A percentile compares a stretch with the other conserved stretches of the same genome.
Conservation (phyloP, 1,139 yeast genomes). For the Eremothecium coryli region DNA sequence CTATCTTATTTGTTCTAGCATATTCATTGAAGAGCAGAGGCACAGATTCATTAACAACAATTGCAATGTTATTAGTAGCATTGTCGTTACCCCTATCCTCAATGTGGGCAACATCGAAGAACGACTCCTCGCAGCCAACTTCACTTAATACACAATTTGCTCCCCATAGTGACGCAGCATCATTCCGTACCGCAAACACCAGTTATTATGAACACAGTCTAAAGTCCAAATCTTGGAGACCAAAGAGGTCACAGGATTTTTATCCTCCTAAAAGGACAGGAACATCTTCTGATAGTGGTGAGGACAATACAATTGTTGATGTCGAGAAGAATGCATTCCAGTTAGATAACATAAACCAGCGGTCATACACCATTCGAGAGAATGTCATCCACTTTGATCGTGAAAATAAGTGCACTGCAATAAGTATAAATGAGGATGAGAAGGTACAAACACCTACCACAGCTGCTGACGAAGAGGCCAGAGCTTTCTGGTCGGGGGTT, state of each 20-base stretch:
- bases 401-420: neutral
- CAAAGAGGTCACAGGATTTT: neutral
- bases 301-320: slow-evolving; percentile 4
- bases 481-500: slow-evolving; percentile 25
- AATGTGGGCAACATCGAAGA: slow-evolving; percentile 73
- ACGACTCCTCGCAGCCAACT: slow-evolving; percentile 35
- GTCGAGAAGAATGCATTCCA: slow-evolving; percentile 9
- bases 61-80: slow-evolving; percentile 42
- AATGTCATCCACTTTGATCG: neutral
- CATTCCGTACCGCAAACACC: neutral
- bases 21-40: slow-evolving; percentile 32
- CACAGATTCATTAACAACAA: slow-evolving; percentile 32
- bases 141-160: slow-evolving; percentile 19
- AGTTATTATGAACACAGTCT: neutral
- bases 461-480: slow-evolving; percentile 30
- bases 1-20: slow-evolving; percentile 51
- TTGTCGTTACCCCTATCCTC: slow-evolving; percentile 74
- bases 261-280: neutral
- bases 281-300: neutral
- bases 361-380: neutral
- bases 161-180: slow-evolving; percentile 5
- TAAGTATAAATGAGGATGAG: neutral
- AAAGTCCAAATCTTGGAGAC: neutral
- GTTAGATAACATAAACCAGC: neutral
- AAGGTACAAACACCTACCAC: slow-evolving; percentile 26